Base-by-base conservation (phyloP, 306 rosid species). In the Lablab purpureus region DNA sequence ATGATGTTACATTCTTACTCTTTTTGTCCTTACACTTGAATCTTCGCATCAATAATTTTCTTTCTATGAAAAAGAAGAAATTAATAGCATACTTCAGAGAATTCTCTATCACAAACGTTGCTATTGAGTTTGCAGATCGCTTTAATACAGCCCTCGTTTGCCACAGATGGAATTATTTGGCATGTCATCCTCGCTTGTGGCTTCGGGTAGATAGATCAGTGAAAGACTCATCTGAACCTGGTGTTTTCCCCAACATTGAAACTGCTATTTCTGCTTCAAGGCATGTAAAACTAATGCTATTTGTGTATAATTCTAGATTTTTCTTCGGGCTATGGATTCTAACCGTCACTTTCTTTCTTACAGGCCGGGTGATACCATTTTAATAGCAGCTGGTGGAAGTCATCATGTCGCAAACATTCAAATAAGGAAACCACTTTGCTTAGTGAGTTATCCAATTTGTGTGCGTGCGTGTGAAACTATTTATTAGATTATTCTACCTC, bases 91-190 rank as follows among this genome's bases (percentile, higher is more conserved):
- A 50, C 52, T 46, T 37, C 80, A 73, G 51, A 75, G 71, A 79
- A 36, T 71, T 71, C 78, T 83, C 80, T 84, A 88, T 94, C 91
- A 87, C 87, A 47, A 72, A 77, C 3, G 81, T 84, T 87, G 86
- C 84, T 87, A 88, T 88, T 90, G 99, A 89, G 97, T 86, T 89
- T 95, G 99, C 99, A 95, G 99, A 95, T 92, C 97, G 98, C 91
- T 91, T 92, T 95, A 92, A 95, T 93, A 80, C 98, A 84, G 99
- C 99, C 92, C 97, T 95, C 92, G 99, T 92, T 92, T 95, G 98
- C 99, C 91, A 86, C 99, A 95, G 97, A 91, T 95, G 97, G 97
- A 86, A 85, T 66, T 88, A 87, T 89, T 82, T 95, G 91, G 97
- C 98, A 7, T 95, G 99, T 86, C 98, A 95, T 77, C 99, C 98